Conservation (phyloP, 2,329 filamentous ascomycete species). For the Epichloe typhina region DNA sequence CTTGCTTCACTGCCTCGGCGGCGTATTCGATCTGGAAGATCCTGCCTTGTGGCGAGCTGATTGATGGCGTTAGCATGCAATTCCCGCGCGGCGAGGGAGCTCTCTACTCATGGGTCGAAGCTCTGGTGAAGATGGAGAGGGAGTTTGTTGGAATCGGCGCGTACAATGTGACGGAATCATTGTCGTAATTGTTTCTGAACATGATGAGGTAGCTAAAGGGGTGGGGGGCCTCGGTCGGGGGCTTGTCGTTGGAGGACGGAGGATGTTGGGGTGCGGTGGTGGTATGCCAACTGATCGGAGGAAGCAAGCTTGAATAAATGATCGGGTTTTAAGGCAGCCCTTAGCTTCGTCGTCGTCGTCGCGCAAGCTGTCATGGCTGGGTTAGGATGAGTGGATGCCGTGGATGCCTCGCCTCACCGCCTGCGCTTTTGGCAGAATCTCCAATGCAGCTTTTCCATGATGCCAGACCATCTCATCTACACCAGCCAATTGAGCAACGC, state of each 20-base stretch:
- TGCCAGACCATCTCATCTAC: not conserved
- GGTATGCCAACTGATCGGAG: constrained; percentile 4
- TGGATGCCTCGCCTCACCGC: constrained; percentile 10
- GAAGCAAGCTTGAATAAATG: constrained; percentile 6
- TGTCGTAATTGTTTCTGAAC: constrained; percentile 99
- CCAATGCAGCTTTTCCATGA: not conserved
- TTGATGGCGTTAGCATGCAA: constrained; percentile 14
- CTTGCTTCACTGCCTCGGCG: constrained; percentile 96
- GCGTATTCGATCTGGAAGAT: constrained; percentile 99
- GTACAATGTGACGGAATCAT: constrained; percentile 99
- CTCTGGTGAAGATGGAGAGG: not conserved
- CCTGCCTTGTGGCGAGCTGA: constrained; percentile 94
- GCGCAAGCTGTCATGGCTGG: constrained; percentile 4
- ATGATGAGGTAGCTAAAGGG: constrained; percentile 39
- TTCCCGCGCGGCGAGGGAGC: constrained; percentile 1
- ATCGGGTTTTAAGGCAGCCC: constrained; percentile 12
- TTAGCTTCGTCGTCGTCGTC: constrained; percentile 12
- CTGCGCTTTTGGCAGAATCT: constrained; percentile 2
- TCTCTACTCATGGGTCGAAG: not conserved
- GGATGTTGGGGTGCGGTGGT: constrained; percentile 3
- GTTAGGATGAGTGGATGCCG: not conserved
- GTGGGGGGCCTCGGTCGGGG: constrained; percentile 2
- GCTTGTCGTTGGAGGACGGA: not conserved
- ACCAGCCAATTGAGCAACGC: not conserved
- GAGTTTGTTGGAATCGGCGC: constrained; percentile 20